phyloP scores from a whole-genome alignment of 1,139 yeast species.

The Zygosaccharomyces sapae region DNA sequence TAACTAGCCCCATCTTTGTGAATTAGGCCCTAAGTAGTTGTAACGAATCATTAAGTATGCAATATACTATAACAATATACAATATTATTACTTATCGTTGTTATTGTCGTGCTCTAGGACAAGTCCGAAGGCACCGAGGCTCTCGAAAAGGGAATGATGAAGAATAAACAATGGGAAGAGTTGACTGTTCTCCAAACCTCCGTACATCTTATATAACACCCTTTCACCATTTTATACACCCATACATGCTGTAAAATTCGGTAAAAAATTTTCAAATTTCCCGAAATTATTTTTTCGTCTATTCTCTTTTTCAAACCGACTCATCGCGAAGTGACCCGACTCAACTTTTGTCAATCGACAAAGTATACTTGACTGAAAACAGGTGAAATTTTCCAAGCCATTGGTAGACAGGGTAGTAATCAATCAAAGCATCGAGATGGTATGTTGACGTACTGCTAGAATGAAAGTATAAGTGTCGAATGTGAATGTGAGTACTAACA shows the following conservation, averaged over 20 bases:
- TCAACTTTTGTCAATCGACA: constrained; percentile 1
- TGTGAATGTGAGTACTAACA: background rate
- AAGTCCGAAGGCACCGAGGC: background rate
- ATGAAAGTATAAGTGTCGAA: background rate
- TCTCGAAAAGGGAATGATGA: background rate
- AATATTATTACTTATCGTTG: background rate
- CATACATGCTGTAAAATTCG: background rate
- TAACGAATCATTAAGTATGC: constrained; percentile 5
- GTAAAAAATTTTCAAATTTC: background rate
- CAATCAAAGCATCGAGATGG: constrained; percentile 13
- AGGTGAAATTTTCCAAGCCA: background rate
- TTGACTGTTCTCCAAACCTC: background rate
- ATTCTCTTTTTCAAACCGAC: background rate
- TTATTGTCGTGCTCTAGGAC: background rate
- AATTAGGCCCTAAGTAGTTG: constrained; percentile 8
- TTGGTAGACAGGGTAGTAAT: background rate
- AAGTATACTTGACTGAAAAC: constrained; percentile 1
- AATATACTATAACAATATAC: constrained; percentile 4
- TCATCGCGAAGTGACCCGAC: background rate
- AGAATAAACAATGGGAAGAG: background rate
- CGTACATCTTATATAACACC: background rate
- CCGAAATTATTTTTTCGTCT: background rate
- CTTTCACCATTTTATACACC: background rate
- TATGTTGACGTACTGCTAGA: constrained; percentile 6
- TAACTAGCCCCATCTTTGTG: constrained; percentile 5